phyloP scores from a whole-genome alignment of 345 rosid species.

The Euphorbia peplus region DNA sequence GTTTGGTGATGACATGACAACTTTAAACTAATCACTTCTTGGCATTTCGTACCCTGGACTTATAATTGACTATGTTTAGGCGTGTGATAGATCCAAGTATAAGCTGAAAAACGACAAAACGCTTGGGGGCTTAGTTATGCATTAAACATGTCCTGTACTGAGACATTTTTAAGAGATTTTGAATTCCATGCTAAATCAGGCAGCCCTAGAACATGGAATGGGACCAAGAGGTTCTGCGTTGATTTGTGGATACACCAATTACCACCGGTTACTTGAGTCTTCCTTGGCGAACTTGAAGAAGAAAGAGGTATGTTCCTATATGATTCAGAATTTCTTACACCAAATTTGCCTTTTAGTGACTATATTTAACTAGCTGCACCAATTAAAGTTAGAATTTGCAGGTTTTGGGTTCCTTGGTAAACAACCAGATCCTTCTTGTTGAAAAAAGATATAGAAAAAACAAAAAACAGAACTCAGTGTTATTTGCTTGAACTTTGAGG shows the following conservation, averaged over 20 bases:
- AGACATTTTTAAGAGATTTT: neutral
- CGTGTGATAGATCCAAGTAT: no score
- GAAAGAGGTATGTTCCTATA: slow-evolving; percentile 59
- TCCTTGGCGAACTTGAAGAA: slow-evolving; percentile 82
- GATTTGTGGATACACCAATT: slow-evolving; percentile 86
- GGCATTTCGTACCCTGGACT: no score
- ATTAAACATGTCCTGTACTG: neutral
- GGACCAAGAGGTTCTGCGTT: slow-evolving; percentile 97
- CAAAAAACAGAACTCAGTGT: neutral
- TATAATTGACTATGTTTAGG: no score
- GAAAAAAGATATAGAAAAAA: neutral
- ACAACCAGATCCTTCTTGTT: neutral
- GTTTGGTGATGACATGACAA: no score
- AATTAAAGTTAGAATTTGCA: neutral
- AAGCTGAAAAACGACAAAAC: no score
- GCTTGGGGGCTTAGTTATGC: no score
- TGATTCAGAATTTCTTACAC: neutral
- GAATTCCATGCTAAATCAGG: slow-evolving; percentile 42
- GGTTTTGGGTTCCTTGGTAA: neutral
- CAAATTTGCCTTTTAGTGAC: no score
- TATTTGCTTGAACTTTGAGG: neutral
- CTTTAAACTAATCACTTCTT: no score
- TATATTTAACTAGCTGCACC: neutral
- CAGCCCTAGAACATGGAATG: slow-evolving; percentile 84
- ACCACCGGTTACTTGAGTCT: slow-evolving; percentile 77